Conservation (phyloP, 2,329 filamentous ascomycete genomes). For the Gaeumannomyces sp. region DNA sequence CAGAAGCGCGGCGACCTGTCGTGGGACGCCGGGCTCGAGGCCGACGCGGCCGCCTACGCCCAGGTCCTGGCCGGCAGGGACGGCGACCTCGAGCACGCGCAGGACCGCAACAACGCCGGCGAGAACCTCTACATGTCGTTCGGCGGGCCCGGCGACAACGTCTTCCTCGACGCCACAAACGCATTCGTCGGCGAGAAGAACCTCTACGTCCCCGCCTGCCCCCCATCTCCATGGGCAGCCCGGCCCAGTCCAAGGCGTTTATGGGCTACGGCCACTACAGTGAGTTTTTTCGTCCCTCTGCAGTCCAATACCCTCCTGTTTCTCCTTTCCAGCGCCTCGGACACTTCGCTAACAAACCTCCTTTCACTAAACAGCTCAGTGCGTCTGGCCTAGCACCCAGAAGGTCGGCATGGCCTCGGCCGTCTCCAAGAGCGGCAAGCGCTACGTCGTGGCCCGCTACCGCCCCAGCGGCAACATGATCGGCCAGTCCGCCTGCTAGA, state of each 20-base stretch:
- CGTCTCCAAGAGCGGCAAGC: not conserved
- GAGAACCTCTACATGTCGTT: conserved; percentile 1
- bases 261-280: not conserved
- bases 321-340: not conserved
- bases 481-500: not conserved
- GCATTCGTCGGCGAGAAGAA: conserved; percentile 3
- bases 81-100: conserved; percentile 2
- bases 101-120: conserved; percentile 5
- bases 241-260: not conserved
- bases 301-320: not conserved
- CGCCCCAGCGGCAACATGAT: conserved; percentile 3
- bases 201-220: not conserved
- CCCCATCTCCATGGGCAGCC: not conserved
- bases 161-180: conserved; percentile 1
- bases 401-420: conserved; percentile 3
- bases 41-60: not conserved
- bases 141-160: not conserved
- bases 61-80: not conserved
- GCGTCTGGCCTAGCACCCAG: conserved; percentile 2
- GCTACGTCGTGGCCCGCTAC: conserved; percentile 3
- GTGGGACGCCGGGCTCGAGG: conserved; percentile 6
- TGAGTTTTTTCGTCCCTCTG: not conserved
- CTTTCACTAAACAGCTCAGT: not conserved
- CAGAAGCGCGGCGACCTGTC: conserved; percentile 3
- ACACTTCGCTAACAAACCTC: not conserved